phyloP scores from a whole-genome alignment of 225 moss, liverwort and hornwort species.

The Rhytidiadelphus loreus region DNA sequence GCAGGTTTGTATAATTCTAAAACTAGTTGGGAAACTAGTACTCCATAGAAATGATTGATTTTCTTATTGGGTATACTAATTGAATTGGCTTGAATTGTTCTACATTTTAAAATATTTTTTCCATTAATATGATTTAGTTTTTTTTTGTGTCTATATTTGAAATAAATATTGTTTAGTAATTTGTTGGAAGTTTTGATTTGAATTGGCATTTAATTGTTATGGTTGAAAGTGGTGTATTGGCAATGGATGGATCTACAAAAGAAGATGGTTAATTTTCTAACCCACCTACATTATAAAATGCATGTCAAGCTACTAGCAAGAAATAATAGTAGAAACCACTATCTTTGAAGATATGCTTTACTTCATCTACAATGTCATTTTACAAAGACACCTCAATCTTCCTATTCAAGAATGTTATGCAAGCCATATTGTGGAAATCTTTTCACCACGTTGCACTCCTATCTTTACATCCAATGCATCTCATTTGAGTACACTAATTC shows the following conservation, averaged over 20 bases:
- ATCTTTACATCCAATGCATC: not conserved
- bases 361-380: not conserved
- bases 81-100: not conserved
- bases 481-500: not conserved
- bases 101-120: not conserved
- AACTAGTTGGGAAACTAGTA: no score
- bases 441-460: not conserved
- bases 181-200: not conserved
- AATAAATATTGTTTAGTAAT: no score
- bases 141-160: not conserved
- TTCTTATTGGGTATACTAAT: not conserved
- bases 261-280: not conserved
- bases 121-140: not conserved
- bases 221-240: not conserved
- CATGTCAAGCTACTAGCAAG: not conserved
- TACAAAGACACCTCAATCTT: not conserved
- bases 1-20: fast-evolving
- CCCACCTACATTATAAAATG: no score
- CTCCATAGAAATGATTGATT: fast-evolving
- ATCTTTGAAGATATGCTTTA: not conserved
- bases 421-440: fast-evolving
- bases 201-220: not conserved
- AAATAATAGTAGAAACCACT: not conserved
- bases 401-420: not conserved
- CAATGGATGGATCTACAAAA: not conserved